Conservation (phyloP, 306 rosid genomes). For the Prosopis cineraria region DNA sequence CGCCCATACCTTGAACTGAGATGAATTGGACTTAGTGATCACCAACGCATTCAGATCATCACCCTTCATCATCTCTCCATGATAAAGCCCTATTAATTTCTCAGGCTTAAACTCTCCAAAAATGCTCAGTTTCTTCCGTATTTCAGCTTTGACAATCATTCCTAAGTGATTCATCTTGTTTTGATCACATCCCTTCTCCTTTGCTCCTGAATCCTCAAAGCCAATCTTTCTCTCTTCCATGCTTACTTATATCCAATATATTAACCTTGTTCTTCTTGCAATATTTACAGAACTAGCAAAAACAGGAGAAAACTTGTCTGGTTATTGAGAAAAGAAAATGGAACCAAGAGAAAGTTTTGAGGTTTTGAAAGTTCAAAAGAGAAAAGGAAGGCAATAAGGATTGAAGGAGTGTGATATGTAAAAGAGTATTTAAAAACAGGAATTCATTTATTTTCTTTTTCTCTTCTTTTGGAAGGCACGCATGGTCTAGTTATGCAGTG, state of each 20-base stretch:
- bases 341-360: background rate
- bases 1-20: background rate
- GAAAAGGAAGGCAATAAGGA: background rate
- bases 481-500: background rate
- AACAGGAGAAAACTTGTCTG: background rate
- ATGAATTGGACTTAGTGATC: background rate
- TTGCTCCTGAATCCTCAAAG: conserved; percentile 2
- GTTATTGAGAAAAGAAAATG: background rate
- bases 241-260: background rate
- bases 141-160: background rate
- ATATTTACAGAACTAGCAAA: background rate
- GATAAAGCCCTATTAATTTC: background rate
- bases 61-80: background rate
- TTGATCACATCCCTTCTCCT: background rate
- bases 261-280: background rate
- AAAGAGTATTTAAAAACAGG: background rate
- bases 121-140: background rate
- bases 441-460: too few species aligned
- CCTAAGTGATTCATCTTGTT: background rate
- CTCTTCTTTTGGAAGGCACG: background rate
- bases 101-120: background rate
- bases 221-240: background rate
- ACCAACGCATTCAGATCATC: background rate
- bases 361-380: background rate
- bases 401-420: background rate